Evolutionary conservation across 225 moss, liverwort and hornwort species (phyloP), one percentile per base, ranked within the genome.

Genomic region (Rhytidiadelphus loreus): DNA sequence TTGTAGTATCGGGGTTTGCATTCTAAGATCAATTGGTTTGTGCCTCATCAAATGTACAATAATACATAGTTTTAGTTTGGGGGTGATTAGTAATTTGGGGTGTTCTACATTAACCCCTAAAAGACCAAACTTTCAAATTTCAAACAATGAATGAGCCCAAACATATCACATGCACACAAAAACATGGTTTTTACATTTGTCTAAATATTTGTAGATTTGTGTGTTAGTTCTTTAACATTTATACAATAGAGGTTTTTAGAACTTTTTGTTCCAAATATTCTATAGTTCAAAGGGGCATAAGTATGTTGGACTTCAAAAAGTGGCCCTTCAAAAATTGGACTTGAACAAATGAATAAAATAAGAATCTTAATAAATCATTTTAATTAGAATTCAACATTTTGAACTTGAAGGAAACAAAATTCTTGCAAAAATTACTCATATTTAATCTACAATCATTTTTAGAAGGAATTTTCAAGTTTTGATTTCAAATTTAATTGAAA

Each of bases 241-340:
- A 20, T 50, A 20, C 0, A 0, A 7, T 33, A 13, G 12, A 13
- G 13, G 15, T 4, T 50, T 33, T 5, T 1, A 20, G 0, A 43
- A 26, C 15, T 8, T 15, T 9, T 43, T 43, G 9, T 71, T 43
- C 9, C 43, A 71, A 71, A 71, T 43, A 26, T 28, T 71, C 43
- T 71, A 16, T 26, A 16, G 3, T 71, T 44, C 16, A 16, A 44
- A 72, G 10, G 44, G 16, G 3, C 2, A 2, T 44, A 44, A 72
- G 2, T 16, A 28, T 72, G 7, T 44, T 16, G 44, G 44, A 44
- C 44, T 1, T 70, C 3, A 44, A 44, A 44, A 71, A 71, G 3
- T 44, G 8, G 29, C 6, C 72, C 29, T 46, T 46, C 10, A 28
- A 46, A 46, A 44, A 15, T n/a, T n/a, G 6, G 17, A 28, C 28